phyloP scores from a whole-genome alignment of 2,329 filamentous ascomycete species.

The Gaeumannomyces sp. region DNA sequence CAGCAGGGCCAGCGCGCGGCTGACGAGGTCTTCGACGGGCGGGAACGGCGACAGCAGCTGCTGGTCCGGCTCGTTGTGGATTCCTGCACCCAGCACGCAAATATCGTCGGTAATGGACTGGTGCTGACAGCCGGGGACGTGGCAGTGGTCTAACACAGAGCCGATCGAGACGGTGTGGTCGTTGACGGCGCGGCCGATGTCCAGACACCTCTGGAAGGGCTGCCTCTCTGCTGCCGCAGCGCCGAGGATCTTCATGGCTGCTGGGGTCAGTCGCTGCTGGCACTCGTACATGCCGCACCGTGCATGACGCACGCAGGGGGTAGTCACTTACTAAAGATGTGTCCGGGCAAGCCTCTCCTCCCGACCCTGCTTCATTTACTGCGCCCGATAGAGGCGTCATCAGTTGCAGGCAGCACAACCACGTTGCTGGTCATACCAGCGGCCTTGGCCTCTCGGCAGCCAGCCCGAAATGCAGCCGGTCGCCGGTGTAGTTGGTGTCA shows the following conservation, averaged over 20 bases:
- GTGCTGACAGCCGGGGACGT: slow-evolving; percentile 49
- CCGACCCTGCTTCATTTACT: slow-evolving; percentile 53
- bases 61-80: slow-evolving; percentile 61
- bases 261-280: too few species aligned
- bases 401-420: slow-evolving; percentile 52
- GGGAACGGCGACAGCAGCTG: slow-evolving; percentile 48
- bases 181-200: slow-evolving; percentile 43
- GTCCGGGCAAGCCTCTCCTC: slow-evolving; percentile 54
- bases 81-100: slow-evolving; percentile 59
- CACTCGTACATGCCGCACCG: too few species aligned
- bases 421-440: too few species aligned
- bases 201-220: slow-evolving; percentile 43
- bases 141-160: slow-evolving; percentile 55
- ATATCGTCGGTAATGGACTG: slow-evolving; percentile 42
- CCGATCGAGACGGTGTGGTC: slow-evolving; percentile 50
- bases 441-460: slow-evolving; percentile 45
- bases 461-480: slow-evolving; percentile 56
- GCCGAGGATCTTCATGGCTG: slow-evolving; percentile 45
- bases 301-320: too few species aligned
- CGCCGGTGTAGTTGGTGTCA: slow-evolving; percentile 60
- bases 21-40: slow-evolving; percentile 41
- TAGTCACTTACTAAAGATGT: slow-evolving; percentile 29
- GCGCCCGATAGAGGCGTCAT: slow-evolving; percentile 58
- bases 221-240: slow-evolving; percentile 41
- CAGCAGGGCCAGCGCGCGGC: slow-evolving; percentile 53